These are phyloP conservation scores for Bolboschoenoplectus hybrid DNA, from an alignment of 202 grass and related monocot species.

Conservation along the genomic window DNA sequence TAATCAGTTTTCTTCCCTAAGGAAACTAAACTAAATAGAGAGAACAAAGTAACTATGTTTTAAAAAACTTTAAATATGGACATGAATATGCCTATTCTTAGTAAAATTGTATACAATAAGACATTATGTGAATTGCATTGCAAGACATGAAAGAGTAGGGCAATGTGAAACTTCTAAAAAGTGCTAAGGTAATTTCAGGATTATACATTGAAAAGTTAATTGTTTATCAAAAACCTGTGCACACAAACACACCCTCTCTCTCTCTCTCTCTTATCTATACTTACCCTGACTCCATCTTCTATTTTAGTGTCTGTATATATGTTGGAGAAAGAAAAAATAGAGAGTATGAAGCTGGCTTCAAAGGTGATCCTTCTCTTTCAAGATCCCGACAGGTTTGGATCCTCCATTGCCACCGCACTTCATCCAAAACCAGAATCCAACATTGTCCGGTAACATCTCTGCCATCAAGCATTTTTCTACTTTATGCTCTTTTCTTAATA, in stretches of 20 bases:
- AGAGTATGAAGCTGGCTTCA: conserved; percentile 28
- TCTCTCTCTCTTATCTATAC: background rate
- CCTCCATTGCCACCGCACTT: background rate
- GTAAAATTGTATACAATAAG: background rate
- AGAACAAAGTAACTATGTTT: too few relatives aligned
- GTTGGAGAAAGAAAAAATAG: background rate
- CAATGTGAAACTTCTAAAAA: background rate
- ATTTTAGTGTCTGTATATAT: background rate
- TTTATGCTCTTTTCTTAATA: background rate
- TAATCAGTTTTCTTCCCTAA: too few relatives aligned
- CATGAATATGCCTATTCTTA: too few relatives aligned
- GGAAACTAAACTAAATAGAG: too few relatives aligned
- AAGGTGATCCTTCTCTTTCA: conserved; percentile 34
- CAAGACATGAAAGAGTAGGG: background rate
- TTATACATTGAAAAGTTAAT: background rate
- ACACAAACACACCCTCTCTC: background rate
- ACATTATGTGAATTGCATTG: background rate
- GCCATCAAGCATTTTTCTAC: background rate
- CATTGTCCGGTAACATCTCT: conserved; percentile 24
- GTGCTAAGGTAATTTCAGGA: background rate
- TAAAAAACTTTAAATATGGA: too few relatives aligned
- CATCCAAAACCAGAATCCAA: conserved; percentile 27
- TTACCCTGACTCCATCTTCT: background rate
- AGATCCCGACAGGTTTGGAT: conserved; percentile 12
- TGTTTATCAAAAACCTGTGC: background rate